Conservation (phyloP, 169 alveolate species). For the Ichthyophthirius multifiliis region DNA sequence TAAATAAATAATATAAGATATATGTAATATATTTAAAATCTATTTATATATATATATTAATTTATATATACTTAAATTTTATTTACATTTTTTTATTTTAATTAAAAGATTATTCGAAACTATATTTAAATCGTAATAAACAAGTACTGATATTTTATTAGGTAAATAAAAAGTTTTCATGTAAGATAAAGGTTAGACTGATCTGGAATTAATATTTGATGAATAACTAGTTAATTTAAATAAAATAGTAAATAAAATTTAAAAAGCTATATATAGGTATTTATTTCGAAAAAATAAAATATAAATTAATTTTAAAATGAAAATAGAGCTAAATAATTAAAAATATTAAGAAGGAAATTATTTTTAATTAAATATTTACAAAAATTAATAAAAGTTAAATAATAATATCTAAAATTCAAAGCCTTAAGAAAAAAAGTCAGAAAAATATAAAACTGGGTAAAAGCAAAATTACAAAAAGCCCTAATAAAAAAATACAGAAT, state of each 20-base stretch:
- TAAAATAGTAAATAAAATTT: not conserved
- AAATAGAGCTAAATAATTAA: not conserved
- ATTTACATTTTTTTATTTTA: not conserved
- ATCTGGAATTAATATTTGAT: not conserved
- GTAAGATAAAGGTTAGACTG: not conserved
- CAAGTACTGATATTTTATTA: not conserved
- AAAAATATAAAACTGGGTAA: not conserved
- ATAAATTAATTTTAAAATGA: too few relatives aligned
- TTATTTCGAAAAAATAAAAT: not conserved
- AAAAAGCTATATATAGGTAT: not conserved
- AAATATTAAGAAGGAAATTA: not conserved
- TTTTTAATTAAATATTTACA: not conserved
- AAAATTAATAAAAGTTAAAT: not conserved
- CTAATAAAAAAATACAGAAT: not conserved
- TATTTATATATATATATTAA: too few relatives aligned
- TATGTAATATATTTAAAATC: too few relatives aligned
- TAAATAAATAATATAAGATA: too few relatives aligned
- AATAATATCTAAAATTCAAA: not conserved
- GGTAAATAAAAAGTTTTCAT: conserved; percentile 4
- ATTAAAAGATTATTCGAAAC: not conserved
- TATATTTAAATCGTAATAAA: not conserved
- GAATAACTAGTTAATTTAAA: not conserved
- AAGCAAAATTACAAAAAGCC: not conserved
- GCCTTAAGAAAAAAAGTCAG: not conserved
- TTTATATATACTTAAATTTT: too few relatives aligned